phyloP scores from a whole-genome alignment of 495 filamentous ascomycete species.

The Penicillium ucsense region DNA sequence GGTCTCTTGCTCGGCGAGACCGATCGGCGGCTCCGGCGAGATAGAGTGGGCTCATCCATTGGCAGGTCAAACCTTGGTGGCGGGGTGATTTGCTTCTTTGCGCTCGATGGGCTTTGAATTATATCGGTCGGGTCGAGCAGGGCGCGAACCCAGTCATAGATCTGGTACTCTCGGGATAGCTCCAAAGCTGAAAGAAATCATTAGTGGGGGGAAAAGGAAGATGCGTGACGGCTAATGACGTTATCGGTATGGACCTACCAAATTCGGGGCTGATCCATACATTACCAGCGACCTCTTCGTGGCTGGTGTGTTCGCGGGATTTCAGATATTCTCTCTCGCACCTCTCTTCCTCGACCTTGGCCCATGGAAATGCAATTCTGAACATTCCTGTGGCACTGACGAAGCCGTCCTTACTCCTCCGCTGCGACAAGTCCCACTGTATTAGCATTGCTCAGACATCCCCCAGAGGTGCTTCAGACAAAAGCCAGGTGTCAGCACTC shows the following conservation, averaged over 20 bases:
- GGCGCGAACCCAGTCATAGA: slow-evolving; percentile 80
- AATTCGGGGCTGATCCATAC: slow-evolving; percentile 85
- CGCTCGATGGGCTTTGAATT: slow-evolving; percentile 45
- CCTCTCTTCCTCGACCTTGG: slow-evolving; percentile 73
- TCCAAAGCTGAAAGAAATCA: slow-evolving; percentile 52
- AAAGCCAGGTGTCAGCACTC: slow-evolving; percentile 10
- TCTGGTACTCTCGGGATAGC: slow-evolving; percentile 74
- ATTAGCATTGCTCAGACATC: too few species aligned
- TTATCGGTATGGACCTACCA: slow-evolving; percentile 38
- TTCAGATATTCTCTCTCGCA: slow-evolving; percentile 82
- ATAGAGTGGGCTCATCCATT: slow-evolving; percentile 28
- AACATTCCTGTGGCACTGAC: slow-evolving; percentile 98
- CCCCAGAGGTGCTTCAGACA: not conserved
- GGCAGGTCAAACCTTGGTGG: slow-evolving; percentile 58
- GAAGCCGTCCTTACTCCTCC: slow-evolving; percentile 87
- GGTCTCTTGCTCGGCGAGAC: slow-evolving; percentile 51
- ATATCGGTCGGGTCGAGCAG: slow-evolving; percentile 71
- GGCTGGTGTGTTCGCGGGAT: slow-evolving; percentile 60
- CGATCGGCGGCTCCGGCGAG: slow-evolving; percentile 43
- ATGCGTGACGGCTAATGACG: slow-evolving; percentile 1
- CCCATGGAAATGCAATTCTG: slow-evolving; percentile 96
- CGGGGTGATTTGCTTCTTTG: slow-evolving; percentile 56
- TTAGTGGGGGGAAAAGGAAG: not conserved
- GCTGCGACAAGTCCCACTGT: slow-evolving; percentile 25
- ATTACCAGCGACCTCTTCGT: slow-evolving; percentile 91